Percentiles rank a stretch among this genome's conserved stretches.
Evolutionary conservation across 2,329 filamentous ascomycete genomes (phyloP).

Genomic region (Piedraia hortae): DNA sequence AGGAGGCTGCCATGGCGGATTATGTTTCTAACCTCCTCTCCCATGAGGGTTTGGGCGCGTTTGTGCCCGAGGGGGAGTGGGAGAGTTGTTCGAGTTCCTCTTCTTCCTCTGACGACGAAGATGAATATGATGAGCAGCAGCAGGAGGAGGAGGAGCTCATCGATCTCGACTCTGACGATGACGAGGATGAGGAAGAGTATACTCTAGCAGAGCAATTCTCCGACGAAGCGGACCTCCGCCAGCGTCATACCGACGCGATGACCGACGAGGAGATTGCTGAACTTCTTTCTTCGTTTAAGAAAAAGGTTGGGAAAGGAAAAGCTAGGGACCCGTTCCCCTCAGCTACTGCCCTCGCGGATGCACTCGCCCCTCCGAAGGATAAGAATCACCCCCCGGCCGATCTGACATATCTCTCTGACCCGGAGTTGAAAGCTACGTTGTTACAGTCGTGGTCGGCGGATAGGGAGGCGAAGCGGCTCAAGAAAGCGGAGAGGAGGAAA

Average conservation of each 20-base stretch:
- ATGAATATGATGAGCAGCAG: conserved; percentile 4
- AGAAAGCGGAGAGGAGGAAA: conserved; percentile 21
- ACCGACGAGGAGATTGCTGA: conserved; percentile 35
- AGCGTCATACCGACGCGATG: conserved; percentile 15
- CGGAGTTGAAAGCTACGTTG: conserved; percentile 16
- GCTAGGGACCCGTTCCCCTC: conserved; percentile 27
- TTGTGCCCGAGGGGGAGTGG: too few relatives aligned
- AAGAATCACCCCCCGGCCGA: conserved; percentile 31
- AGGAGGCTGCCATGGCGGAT: too few relatives aligned
- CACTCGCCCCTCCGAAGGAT: conserved; percentile 47
- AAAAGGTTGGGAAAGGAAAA: too few relatives aligned
- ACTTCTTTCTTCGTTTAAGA: conserved; percentile 27
- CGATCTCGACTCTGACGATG: conserved; percentile 13
- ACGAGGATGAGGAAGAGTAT: conserved; percentile 11
- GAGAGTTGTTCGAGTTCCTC: too few relatives aligned
- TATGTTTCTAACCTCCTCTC: too few relatives aligned
- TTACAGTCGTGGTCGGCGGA: conserved; percentile 18
- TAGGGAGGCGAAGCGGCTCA: conserved; percentile 18
- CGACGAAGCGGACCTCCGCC: conserved; percentile 17
- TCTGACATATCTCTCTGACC: conserved; percentile 16
- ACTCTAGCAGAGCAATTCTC: conserved; percentile 12
- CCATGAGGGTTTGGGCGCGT: too few relatives aligned
- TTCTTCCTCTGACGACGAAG: conserved; percentile 2
- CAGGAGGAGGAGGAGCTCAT: conserved; percentile 8
- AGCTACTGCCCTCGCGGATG: conserved; percentile 28